Base-by-base conservation (phyloP, 2,329 filamentous ascomycete species). In the Aschersonia sp. region DNA sequence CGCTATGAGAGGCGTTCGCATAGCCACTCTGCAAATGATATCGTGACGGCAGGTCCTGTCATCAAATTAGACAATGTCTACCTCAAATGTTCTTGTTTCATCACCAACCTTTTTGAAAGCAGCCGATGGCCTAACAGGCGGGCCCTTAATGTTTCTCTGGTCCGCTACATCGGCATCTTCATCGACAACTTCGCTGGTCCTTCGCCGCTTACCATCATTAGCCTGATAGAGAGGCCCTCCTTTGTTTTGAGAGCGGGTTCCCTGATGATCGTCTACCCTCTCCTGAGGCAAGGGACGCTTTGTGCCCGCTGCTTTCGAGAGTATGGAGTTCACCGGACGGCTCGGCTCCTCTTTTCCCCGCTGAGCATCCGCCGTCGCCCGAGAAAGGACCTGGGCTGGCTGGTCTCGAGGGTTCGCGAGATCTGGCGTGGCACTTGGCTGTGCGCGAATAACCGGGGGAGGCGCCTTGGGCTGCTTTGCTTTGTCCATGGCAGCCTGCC, bases 51-150 rank as follows among this genome's bases (percentile, higher is more conserved):
- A 75, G 56, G 30, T 85, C 81, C 77, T 84, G 60, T 48, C 20
- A 40, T 46, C 20, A 28, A 4, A 41, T 20, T 30, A 38, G 29
- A 10, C 41, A 35, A 20, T 20, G 20, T 30, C 10, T 50, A 46
- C 28, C 30, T 2, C 5, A 44, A n/a, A 44, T 5, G n/a, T 46
- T 29, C 45, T 28, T 29, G 5, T 20, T 20, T 20, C 20, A 20
- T 20, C 20, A 20, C 20, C 20, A 20, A 20, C 82, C 76, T 88
- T 89, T 63, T 78, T 79, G 57, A 74, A 68, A 38, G 69, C 72
- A 45, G 75, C 82, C 2, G 87, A 94, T 51, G 89, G 87, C 50
- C 89, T 80, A 55, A 94, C 87, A 5, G 89, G 88, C 47, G 88
- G 86, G 10, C 84, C 85, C 69, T 89, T 92, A 56, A 89, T 73